A percentile compares a stretch with the other conserved stretches of the same genome.
phyloP scores from a whole-genome alignment of 148 eudicot species.

The Bassia scoparia region DNA sequence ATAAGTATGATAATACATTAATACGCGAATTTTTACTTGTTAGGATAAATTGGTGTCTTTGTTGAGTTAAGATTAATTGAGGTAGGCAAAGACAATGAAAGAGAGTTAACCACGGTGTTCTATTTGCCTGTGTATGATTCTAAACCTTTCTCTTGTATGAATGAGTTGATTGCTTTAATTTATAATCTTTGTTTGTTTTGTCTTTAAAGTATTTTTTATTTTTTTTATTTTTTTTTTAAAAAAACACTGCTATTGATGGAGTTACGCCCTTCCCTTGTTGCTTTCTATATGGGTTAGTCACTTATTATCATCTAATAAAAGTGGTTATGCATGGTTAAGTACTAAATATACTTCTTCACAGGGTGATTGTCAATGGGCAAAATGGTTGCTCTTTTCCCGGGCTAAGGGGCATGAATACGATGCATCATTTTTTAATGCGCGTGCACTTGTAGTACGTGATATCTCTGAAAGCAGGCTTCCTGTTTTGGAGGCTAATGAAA shows the following conservation, averaged over 20 bases:
- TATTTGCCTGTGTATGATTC: background rate
- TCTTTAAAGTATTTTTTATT: background rate
- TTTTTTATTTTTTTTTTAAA: no score
- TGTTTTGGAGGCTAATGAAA: conserved; percentile 55
- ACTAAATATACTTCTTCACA: conserved; percentile 31
- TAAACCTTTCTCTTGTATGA: background rate
- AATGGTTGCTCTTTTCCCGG: conserved; percentile 80
- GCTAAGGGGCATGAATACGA: conserved; percentile 89
- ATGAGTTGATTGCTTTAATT: background rate
- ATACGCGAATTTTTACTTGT: background rate
- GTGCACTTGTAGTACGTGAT: conserved; percentile 60
- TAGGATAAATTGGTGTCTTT: background rate
- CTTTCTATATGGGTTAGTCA: no score
- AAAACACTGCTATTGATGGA: background rate
- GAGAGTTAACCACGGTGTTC: background rate
- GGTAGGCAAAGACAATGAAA: background rate
- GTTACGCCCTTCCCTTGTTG: background rate
- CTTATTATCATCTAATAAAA: background rate
- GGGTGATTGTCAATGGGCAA: conserved; percentile 94
- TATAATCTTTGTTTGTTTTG: no score
- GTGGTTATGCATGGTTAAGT: conserved; percentile 9
- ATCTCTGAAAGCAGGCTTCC: conserved; percentile 40
- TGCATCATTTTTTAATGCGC: conserved; percentile 91
- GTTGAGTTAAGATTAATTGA: background rate
- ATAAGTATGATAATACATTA: background rate